Conservation (phyloP, 108 stramenopile species). For the Aurantiochytrium sp. region DNA sequence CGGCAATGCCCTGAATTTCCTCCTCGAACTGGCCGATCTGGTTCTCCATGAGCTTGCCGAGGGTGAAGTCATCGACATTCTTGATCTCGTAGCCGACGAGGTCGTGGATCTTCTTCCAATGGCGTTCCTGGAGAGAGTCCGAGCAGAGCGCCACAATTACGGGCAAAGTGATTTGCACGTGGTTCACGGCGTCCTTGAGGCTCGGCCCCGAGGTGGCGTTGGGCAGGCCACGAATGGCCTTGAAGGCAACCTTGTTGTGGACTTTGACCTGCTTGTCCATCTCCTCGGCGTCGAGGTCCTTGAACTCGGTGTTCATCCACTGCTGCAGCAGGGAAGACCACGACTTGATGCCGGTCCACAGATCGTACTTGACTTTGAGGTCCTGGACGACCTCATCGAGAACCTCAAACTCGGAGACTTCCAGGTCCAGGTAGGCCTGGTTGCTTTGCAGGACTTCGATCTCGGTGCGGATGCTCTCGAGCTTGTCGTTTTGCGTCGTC, state of each 20-base stretch:
- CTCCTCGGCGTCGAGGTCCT: constrained; percentile 47
- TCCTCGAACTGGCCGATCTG: constrained; percentile 39
- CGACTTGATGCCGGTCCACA: constrained; percentile 59
- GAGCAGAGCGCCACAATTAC: constrained; percentile 60
- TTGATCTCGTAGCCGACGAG: constrained; percentile 58
- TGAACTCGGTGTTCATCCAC: constrained; percentile 51
- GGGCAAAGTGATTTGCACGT: constrained; percentile 56
- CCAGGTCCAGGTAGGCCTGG: constrained; percentile 45
- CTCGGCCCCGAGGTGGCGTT: constrained; percentile 53
- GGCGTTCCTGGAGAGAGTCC: constrained; percentile 49
- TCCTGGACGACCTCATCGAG: constrained; percentile 58
- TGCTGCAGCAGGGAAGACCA: constrained; percentile 44
- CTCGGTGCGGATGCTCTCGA: constrained; percentile 45
- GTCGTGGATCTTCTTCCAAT: constrained; percentile 62
- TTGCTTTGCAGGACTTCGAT: constrained; percentile 55
- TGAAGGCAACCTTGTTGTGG: constrained; percentile 47
- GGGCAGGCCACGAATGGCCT: constrained; percentile 57
- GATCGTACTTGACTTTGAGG: constrained; percentile 51
- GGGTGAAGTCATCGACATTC: constrained; percentile 50
- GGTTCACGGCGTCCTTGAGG: constrained; percentile 56
- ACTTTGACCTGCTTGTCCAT: constrained; percentile 54
- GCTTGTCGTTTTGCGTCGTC: constrained; percentile 34
- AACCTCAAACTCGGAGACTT: constrained; percentile 56
- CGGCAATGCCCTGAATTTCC: constrained; percentile 44
- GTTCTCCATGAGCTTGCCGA: constrained; percentile 57